Evolutionary conservation across 2,329 filamentous ascomycete genomes (phyloP).

Genomic region (Pseudocercospora pini-densiflorae): DNA sequence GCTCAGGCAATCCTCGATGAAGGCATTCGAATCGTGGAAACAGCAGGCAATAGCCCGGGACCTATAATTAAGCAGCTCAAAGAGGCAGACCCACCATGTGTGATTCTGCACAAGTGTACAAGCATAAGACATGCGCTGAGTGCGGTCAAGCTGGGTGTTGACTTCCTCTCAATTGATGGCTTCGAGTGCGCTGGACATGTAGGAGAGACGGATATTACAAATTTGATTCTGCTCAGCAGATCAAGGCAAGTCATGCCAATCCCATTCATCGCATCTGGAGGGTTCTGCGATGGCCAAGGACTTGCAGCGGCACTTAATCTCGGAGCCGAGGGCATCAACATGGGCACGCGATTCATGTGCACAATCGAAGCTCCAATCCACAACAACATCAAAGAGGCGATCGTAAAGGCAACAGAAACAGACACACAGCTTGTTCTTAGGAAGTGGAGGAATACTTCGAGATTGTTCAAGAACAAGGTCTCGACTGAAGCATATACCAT

Average conservation of each 20-base stretch:
- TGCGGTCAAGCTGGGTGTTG: conserved; percentile 91
- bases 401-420: conserved; percentile 85
- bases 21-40: conserved; percentile 89
- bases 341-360: conserved; percentile 98
- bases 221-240: conserved; percentile 83
- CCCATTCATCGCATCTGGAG: conserved; percentile 94
- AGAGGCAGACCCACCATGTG: conserved; percentile 66
- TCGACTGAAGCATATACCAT: conserved; percentile 78
- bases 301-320: conserved; percentile 88
- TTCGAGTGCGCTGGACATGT: conserved; percentile 96
- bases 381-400: conserved; percentile 88
- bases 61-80: conserved; percentile 91
- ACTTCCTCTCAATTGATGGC: conserved; percentile 95
- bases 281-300: conserved; percentile 93
- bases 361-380: conserved; percentile 93
- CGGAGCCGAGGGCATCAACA: conserved; percentile 94
- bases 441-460: conserved; percentile 89
- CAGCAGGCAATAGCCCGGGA: conserved; percentile 86
- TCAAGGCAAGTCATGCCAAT: conserved; percentile 82
- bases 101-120: conserved; percentile 95
- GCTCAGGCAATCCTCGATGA: conserved; percentile 93
- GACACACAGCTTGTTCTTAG: conserved; percentile 88
- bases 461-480: conserved; percentile 90
- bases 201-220: conserved; percentile 84
- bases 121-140: conserved; percentile 91